phyloP scores from a whole-genome alignment of 805 yeast genomes.

The Cyberlindnera samutprakarnensis region DNA sequence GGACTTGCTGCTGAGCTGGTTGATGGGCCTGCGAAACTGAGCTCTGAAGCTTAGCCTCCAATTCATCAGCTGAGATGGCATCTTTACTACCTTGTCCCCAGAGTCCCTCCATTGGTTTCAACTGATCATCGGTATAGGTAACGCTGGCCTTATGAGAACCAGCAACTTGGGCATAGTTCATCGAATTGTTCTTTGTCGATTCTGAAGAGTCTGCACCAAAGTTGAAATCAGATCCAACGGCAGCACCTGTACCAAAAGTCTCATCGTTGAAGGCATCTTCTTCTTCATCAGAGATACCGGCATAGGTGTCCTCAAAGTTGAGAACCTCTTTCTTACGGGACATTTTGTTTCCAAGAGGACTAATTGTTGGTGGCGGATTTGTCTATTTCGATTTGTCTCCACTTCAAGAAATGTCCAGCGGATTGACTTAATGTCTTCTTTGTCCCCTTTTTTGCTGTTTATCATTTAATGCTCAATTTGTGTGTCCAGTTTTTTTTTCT shows the following conservation, averaged over 20 bases:
- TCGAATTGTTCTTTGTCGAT: neutral
- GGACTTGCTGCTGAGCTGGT: constrained; percentile 50
- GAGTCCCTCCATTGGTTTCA: constrained; percentile 66
- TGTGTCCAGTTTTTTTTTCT: too few species aligned
- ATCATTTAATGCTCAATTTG: too few species aligned
- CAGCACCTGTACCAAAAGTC: constrained; percentile 58
- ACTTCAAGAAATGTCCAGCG: too few species aligned
- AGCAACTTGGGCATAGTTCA: constrained; percentile 39
- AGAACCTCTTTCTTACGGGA: constrained; percentile 27
- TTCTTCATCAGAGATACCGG: constrained; percentile 61
- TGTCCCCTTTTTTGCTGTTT: too few species aligned
- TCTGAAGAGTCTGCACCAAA: constrained; percentile 36
- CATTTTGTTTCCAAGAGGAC: too few species aligned
- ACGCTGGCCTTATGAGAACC: constrained; percentile 15
- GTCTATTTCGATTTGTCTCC: too few species aligned
- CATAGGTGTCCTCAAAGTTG: constrained; percentile 82
- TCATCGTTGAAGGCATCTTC: constrained; percentile 79
- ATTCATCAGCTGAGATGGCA: constrained; percentile 6
- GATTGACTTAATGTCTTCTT: too few species aligned
- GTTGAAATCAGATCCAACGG: constrained; percentile 55
- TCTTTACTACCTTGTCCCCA: constrained; percentile 38
- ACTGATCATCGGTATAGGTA: constrained; percentile 27
- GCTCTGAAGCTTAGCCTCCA: constrained; percentile 11
- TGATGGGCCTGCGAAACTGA: constrained; percentile 74
- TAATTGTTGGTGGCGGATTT: too few species aligned